Base-by-base conservation (phyloP, 139 green algal species). In the Tetraselmis chui region DNA sequence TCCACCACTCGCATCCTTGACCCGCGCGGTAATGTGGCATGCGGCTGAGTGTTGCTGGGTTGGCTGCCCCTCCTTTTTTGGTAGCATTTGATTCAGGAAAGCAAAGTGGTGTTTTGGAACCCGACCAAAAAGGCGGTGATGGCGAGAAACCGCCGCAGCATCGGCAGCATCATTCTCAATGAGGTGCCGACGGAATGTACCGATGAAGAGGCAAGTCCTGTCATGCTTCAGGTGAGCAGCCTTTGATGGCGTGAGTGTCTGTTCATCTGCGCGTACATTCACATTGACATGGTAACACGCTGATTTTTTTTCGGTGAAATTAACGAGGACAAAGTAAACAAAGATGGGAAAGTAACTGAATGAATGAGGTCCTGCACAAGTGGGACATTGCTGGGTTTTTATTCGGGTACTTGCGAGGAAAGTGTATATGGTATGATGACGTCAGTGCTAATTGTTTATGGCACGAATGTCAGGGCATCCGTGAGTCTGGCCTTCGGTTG, bases 91-190 rank as follows among this genome's bases (percentile, higher is more conserved):
- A 32, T 29, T 26, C 18, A 78, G 23, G 25, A 31, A 74, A 58
- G 22, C 1, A 78, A 84, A 25, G 77, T 84, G 2, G 87, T 88
- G 30, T 89, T 89, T 31, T 92, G 90, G 90, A 87, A 86, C 0
- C 76, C 81, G 29, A 76, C 31, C 75, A 83, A 27, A 27, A 91
- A 91, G 80, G 75, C 80, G 24, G 87, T 93, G 29, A 2, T 90
- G 79, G 89, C 78, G 0, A 81, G 85, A 23, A 30, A 76, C 76
- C 90, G 88, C 80, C 45, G 30, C 29, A 32, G 86, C 59, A 58
- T 94, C 31, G 89, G 90, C 24, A 74, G 76, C 0, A 80, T 91
- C 59, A 84, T 92, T 79, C 80, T 92, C 30, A 29, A 76, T 29
- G 86, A 94, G 85, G 30, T 80, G 76, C 25, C 79, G 0, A 75